Base-by-base conservation (phyloP, 768 basidiomycete species). In the Russula sp. region DNA sequence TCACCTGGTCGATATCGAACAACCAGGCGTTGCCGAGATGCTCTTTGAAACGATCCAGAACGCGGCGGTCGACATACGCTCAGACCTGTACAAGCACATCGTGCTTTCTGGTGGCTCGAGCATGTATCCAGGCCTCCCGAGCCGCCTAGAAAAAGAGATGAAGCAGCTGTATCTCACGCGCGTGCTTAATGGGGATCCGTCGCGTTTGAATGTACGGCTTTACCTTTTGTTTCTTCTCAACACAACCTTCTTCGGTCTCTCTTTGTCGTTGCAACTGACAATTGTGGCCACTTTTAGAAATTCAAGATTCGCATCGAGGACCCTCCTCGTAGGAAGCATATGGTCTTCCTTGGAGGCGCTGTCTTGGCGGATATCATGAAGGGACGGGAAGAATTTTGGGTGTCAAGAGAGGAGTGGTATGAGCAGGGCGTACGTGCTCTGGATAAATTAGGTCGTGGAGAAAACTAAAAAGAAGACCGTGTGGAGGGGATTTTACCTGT, bases 291-390 rank as follows among this genome's bases (percentile, higher is more conserved):
- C n/a, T 30, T 32, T 24, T 73, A 99, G 96, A 96, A 98, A 89
- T 98, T 99, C 83, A 98, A 99, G 81, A 95, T 98, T 74, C 86
- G 88, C 52, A 98, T 98, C 71, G 96, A 99, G 76, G 97, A 98
- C 76, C 94, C 96, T 32, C 97, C 97, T 34, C 88, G 94, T 72
- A 85, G 97, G 73, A 98, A 98, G 77, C 96, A 98, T 76, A 97
- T 97, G 95, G 96, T 98, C 42, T 98, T 98, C 87, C 84, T 98
- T 9, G 97, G 97, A 28, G 97, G 97, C 53, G 96, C 94, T n/a
- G 96, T 98, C 6, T 79, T 99, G 34, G 96, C 94, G 2, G 96
- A 98, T 76, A 98, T 98, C 77, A 98, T 98, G 97, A 96, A 96
- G 79, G 82, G 80, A 72, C 84, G 92, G 11, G 85, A 91, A 73